These are phyloP conservation scores for Trifolium fragiferum DNA, from an alignment of 306 rosid genomes.

Conservation along the genomic window DNA sequence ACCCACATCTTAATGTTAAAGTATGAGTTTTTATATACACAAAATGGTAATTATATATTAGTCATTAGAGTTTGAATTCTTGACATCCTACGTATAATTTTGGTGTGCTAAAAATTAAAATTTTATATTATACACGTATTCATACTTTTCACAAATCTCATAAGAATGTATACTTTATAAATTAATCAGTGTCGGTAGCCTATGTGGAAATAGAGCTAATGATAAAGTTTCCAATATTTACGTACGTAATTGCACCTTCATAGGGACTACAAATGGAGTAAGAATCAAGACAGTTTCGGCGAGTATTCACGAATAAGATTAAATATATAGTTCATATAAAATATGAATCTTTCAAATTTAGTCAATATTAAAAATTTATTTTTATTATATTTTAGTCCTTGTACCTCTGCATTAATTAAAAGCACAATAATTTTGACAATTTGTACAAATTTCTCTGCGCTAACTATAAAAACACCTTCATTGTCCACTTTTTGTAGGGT, in stretches of 20 bases:
- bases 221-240: constrained; percentile 43
- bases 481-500: constrained; percentile 26
- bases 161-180: neutral
- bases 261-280: constrained; percentile 43
- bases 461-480: neutral
- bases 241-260: constrained; percentile 44
- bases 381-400: too few relatives aligned
- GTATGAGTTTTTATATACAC: neutral
- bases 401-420: too few relatives aligned
- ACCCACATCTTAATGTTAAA: neutral
- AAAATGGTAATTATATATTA: too few relatives aligned
- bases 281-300: constrained; percentile 56
- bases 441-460: neutral
- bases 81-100: neutral
- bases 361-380: too few relatives aligned
- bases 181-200: constrained; percentile 51
- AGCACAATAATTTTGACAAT: neutral
- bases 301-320: neutral
- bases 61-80: neutral
- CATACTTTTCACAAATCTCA: neutral
- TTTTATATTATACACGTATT: neutral
- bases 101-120: neutral
- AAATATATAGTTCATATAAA: neutral
- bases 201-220: constrained; percentile 11
- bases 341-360: neutral